Evolutionary conservation across 306 rosid species (phyloP).

Genomic region (Dalbergia cochinchinensis): DNA sequence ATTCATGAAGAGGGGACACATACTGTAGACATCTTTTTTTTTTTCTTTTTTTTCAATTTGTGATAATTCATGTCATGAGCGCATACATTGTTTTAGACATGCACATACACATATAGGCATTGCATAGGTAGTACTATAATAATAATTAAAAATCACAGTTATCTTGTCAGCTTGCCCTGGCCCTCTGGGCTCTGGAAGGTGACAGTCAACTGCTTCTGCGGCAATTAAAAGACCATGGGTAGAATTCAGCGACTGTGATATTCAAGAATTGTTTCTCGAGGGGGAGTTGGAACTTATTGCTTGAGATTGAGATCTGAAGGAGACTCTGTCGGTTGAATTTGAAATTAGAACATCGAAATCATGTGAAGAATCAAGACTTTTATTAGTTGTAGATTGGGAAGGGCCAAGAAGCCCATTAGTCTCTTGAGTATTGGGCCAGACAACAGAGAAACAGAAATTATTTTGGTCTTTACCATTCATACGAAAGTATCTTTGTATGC

Average conservation of each 20-base stretch:
- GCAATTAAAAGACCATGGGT: background rate
- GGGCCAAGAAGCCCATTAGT: background rate
- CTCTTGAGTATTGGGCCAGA: too few species aligned
- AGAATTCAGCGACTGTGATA: background rate
- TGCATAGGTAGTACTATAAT: background rate
- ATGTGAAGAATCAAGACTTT: background rate
- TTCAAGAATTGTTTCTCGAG: background rate
- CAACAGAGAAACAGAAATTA: background rate
- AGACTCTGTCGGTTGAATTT: background rate
- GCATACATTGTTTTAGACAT: background rate
- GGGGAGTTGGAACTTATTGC: background rate
- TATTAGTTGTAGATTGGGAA: too few species aligned
- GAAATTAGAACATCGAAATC: background rate
- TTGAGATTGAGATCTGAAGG: conserved; percentile 2
- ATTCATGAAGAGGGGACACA: too few species aligned
- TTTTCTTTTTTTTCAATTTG: background rate
- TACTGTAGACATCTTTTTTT: background rate
- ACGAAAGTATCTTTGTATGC: too few species aligned
- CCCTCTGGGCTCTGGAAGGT: background rate
- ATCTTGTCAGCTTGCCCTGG: conserved; percentile 1
- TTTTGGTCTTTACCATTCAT: background rate
- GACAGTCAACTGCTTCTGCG: background rate
- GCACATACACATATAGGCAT: background rate
- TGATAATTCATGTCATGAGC: too few species aligned
- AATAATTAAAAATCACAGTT: background rate